These are phyloP conservation scores for Cornus florida DNA, from an alignment of 148 eudicot genomes.

Conservation along the genomic window DNA sequence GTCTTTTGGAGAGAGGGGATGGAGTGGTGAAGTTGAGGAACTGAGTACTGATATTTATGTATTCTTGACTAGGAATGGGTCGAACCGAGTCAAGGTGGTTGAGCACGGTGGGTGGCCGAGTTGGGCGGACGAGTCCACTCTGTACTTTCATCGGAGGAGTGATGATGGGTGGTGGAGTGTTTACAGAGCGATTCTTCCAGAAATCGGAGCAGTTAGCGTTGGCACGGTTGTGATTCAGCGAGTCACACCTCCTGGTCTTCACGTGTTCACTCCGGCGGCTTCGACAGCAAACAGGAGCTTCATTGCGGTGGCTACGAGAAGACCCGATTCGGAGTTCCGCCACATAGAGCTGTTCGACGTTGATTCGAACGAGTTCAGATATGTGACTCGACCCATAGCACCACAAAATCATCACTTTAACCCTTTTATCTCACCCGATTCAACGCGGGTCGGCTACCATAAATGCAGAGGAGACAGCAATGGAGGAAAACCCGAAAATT, in stretches of 20 bases:
- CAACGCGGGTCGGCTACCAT: slow-evolving; percentile 68
- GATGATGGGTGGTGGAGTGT: slow-evolving; percentile 92
- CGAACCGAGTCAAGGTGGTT: slow-evolving; percentile 61
- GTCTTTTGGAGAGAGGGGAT: slow-evolving; percentile 60
- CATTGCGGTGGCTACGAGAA: slow-evolving; percentile 73
- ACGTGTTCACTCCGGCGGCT: slow-evolving; percentile 85
- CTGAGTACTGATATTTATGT: slow-evolving; percentile 68
- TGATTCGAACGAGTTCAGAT: slow-evolving; percentile 35
- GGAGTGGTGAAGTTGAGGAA: slow-evolving; percentile 80
- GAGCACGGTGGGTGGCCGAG: slow-evolving; percentile 95
- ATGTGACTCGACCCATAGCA: slow-evolving; percentile 53
- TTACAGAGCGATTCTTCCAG: slow-evolving; percentile 44
- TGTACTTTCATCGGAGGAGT: slow-evolving; percentile 71
- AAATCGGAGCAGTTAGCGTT: slow-evolving; percentile 15
- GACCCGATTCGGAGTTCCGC: slow-evolving; percentile 60
- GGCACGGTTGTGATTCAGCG: slow-evolving; percentile 57
- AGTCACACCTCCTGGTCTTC: slow-evolving; percentile 89
- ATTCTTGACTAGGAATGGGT: slow-evolving; percentile 67
- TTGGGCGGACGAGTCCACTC: slow-evolving; percentile 72
- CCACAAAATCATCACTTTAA: slow-evolving; percentile 64
- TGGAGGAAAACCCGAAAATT: slow-evolving; percentile 15
- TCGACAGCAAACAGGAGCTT: slow-evolving; percentile 51
- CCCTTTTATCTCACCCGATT: slow-evolving; percentile 74
- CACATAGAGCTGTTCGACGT: slow-evolving; percentile 79
- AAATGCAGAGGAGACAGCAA: slow-evolving; percentile 56